phyloP scores from a whole-genome alignment of 495 filamentous ascomycete genomes.

The Hypoxylon lienhwacheense region DNA sequence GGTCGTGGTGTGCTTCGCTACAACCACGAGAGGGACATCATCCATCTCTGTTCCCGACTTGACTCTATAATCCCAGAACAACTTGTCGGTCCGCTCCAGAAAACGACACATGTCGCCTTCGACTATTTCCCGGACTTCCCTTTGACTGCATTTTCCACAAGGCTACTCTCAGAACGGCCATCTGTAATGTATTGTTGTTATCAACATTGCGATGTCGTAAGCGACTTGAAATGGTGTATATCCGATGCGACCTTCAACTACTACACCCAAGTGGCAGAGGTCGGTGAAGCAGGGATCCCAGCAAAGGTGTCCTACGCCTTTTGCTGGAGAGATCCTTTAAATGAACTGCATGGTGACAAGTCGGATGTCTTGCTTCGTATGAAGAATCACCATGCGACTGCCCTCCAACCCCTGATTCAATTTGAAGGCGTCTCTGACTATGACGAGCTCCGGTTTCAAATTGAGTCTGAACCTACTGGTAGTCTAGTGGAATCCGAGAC shows the following conservation, averaged over 20 bases:
- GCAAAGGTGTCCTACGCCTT: conserved; percentile 27
- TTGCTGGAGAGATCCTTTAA: conserved; percentile 43
- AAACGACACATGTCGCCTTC: background rate
- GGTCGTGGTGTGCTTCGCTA: conserved; percentile 35
- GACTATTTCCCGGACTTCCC: background rate
- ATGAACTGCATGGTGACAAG: too few species aligned
- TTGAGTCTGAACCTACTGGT: background rate
- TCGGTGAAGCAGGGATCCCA: conserved; percentile 6
- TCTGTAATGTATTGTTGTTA: background rate
- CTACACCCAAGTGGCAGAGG: conserved; percentile 14
- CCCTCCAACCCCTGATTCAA: too few species aligned
- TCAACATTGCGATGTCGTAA: too few species aligned
- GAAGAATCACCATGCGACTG: too few species aligned
- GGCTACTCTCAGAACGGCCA: background rate
- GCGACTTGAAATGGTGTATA: conserved; percentile 34
- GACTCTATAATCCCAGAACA: background rate
- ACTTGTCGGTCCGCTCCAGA: background rate
- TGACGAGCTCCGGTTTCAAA: too few species aligned
- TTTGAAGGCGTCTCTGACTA: too few species aligned
- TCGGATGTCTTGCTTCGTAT: too few species aligned
- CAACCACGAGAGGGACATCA: conserved; percentile 39
- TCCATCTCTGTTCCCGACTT: conserved; percentile 2
- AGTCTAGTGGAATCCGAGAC: conserved; percentile 6
- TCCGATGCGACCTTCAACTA: conserved; percentile 26
- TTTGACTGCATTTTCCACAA: too few species aligned